phyloP scores from a whole-genome alignment of 306 rosid species.

The Cucumis hystrix region DNA sequence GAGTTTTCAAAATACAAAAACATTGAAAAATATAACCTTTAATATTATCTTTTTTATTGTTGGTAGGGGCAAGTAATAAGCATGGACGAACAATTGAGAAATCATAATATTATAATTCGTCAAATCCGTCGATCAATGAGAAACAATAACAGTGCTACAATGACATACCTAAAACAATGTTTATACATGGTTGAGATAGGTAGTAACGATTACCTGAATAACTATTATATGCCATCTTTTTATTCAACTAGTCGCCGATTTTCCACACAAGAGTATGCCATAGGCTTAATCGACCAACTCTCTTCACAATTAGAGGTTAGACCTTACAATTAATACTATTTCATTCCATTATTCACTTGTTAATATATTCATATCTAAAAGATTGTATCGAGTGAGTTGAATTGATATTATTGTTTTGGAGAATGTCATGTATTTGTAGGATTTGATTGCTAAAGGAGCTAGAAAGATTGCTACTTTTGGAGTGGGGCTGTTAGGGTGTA shows the following conservation, averaged over 20 bases:
- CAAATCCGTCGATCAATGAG: slow-evolving; percentile 11
- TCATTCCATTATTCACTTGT: too few relatives aligned
- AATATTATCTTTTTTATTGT: not conserved
- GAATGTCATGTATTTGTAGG: not conserved
- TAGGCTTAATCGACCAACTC: slow-evolving; percentile 13
- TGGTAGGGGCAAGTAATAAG: slow-evolving; percentile 34
- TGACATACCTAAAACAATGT: slow-evolving; percentile 29
- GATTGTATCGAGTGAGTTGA: too few relatives aligned
- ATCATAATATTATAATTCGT: slow-evolving; percentile 21
- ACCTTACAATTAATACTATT: too few relatives aligned
- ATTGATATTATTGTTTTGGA: not conserved
- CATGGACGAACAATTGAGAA: slow-evolving; percentile 20
- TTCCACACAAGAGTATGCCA: slow-evolving; percentile 17
- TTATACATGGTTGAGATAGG: slow-evolving; percentile 45
- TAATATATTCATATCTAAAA: too few relatives aligned
- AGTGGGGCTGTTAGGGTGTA: slow-evolving; percentile 32
- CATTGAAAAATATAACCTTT: too few relatives aligned
- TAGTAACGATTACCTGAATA: slow-evolving; percentile 54
- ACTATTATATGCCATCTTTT: slow-evolving; percentile 25
- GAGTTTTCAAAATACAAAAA: too few relatives aligned
- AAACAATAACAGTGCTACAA: not conserved
- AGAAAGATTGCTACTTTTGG: slow-evolving; percentile 49
- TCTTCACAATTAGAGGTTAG: slow-evolving; percentile 23
- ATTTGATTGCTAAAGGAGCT: slow-evolving; percentile 26
- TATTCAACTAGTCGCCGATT: slow-evolving; percentile 11